phyloP scores from a whole-genome alignment of 495 filamentous ascomycete species.

The Cudoniella acicularis region DNA sequence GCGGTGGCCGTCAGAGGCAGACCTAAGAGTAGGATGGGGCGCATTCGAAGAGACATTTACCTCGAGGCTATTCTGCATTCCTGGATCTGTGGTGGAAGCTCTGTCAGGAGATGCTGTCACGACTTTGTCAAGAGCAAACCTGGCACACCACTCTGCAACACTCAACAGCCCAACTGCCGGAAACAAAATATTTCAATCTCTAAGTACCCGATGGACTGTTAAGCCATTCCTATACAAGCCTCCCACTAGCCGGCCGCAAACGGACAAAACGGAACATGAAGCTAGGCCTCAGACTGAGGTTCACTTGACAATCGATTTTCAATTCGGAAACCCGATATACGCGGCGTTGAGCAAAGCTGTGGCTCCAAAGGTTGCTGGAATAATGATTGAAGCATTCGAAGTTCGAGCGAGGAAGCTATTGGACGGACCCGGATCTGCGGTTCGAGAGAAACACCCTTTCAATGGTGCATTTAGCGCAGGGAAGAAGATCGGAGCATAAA shows the following conservation, averaged over 20 bases:
- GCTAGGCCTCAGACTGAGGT: conserved; percentile 62
- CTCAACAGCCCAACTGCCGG: conserved; percentile 17
- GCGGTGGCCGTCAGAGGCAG: conserved; percentile 66
- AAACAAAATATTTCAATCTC: conserved; percentile 64
- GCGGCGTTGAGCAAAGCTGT: conserved; percentile 71
- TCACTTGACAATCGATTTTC: conserved; percentile 66
- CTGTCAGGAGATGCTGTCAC: conserved; percentile 57
- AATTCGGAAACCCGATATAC: conserved; percentile 83
- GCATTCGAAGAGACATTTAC: conserved; percentile 78
- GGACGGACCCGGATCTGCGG: conserved; percentile 27
- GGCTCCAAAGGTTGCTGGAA: conserved; percentile 74
- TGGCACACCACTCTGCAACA: conserved; percentile 30
- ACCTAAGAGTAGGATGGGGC: conserved; percentile 81
- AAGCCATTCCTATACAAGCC: conserved; percentile 32
- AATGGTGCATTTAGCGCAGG: not conserved
- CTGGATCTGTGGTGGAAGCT: conserved; percentile 67
- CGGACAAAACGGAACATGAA: conserved; percentile 26
- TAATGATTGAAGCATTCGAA: conserved; percentile 95
- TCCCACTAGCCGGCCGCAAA: conserved; percentile 29
- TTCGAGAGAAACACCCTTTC: not conserved
- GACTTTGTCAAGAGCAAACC: conserved; percentile 34
- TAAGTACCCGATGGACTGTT: conserved; percentile 75
- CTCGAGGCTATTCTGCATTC: conserved; percentile 69
- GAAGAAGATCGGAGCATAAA: no score
- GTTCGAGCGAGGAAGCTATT: conserved; percentile 61